Evolutionary conservation across 768 basidiomycete species (phyloP), one percentile per base, ranked within the genome.

Genomic region (Trametes punicea): DNA sequence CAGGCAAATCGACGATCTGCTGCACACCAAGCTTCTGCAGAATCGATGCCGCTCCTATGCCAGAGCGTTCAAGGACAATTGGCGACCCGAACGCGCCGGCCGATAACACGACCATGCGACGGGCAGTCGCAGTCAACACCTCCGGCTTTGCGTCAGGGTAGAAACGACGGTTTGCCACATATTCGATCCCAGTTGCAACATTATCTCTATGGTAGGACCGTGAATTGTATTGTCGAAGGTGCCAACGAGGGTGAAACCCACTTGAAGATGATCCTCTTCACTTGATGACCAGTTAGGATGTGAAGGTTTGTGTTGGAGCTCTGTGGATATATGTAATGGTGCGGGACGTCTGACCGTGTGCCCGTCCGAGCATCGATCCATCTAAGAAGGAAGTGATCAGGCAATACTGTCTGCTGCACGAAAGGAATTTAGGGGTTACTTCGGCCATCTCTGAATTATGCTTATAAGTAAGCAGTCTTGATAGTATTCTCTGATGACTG

Each of bases 291-390:
- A 2, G 68, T 70, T 0, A 75, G 34, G 46, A 76, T 71, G 13
- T 63, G 62, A 5, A 67, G 52, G 4, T 71, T 66, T 0, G 61
- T 29, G n/a, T 51, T 56, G 23, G 36, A 41, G 64, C 40, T 40
- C 15, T 60, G 52, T 25, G 64, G 63, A 42, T 78, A 78, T 2
- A 78, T 56, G 54, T 74, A 73, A 41, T 66, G 25, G 23, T 77
- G 77, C 5, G 85, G 75, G 2, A 78, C 65, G 63, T 87, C 84
- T 0, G 85, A 86, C 23, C 85, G 80, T 36, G 63, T 74, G 21
- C 86, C 85, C 2, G 77, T 82, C n/a, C 69, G 67, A 2, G 64
- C 68, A 52, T 82, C 73, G 10, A 87, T 73, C 62, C 80, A 88
- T 62, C 85, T 88, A 33, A 2, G 21, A 36, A 36, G 13, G 15